Percentiles rank a stretch among this genome's conserved stretches.
These are phyloP conservation scores for Fomitopsis betulina DNA, from an alignment of 1,284 basidiomycete genomes.

Conservation along the genomic window DNA sequence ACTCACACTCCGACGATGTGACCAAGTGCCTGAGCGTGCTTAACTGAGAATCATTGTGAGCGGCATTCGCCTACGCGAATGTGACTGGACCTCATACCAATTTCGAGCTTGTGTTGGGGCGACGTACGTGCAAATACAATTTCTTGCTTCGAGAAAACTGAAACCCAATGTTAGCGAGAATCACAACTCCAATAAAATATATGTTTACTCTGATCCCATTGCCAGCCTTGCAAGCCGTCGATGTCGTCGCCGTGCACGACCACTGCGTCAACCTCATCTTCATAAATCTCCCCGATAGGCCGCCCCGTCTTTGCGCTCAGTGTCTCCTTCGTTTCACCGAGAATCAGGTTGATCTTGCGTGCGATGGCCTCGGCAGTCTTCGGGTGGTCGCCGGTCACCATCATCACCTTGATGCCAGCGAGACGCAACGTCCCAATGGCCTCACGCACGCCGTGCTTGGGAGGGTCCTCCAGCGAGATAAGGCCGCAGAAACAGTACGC, in stretches of 20 bases:
- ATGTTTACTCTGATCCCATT: conserved; percentile 58
- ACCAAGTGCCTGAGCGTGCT: conserved; percentile 64
- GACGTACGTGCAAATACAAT: conserved; percentile 71
- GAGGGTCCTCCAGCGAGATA: conserved; percentile 65
- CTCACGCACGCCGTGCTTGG: conserved; percentile 66
- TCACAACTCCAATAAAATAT: neutral
- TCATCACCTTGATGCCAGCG: conserved; percentile 70
- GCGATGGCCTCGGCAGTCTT: conserved; percentile 70
- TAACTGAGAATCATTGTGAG: conserved; percentile 36
- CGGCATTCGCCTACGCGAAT: neutral
- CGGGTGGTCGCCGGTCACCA: conserved; percentile 68
- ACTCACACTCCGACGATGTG: conserved; percentile 69
- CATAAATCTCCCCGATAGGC: conserved; percentile 54
- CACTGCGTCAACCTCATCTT: conserved; percentile 61
- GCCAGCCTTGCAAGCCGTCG: conserved; percentile 58
- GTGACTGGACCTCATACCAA: conserved; percentile 35
- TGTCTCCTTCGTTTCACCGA: conserved; percentile 60
- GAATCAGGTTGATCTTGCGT: conserved; percentile 60
- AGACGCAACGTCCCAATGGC: conserved; percentile 63
- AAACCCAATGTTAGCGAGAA: neutral
- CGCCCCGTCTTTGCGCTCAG: conserved; percentile 50
- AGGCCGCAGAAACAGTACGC: conserved; percentile 62
- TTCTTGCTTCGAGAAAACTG: conserved; percentile 62
- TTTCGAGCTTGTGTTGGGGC: conserved; percentile 69
- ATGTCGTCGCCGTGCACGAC: conserved; percentile 67